Evolutionary conservation across 179 eudicot genomes (phyloP).

Genomic region (Beta lomatogona): DNA sequence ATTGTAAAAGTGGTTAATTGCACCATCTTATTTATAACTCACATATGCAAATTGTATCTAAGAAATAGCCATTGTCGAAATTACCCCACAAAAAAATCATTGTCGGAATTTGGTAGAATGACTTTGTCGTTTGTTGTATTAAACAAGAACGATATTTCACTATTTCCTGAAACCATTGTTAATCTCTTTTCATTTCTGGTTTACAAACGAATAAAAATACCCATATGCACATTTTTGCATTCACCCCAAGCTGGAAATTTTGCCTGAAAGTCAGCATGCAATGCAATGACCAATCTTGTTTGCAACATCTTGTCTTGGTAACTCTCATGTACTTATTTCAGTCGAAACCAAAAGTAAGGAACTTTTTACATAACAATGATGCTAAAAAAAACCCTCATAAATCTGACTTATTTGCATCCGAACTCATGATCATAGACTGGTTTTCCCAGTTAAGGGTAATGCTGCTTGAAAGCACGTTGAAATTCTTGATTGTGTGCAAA

Average conservation of each 20-base stretch:
- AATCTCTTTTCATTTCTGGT: not conserved
- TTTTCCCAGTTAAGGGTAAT: constrained; percentile 11
- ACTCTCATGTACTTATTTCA: not conserved
- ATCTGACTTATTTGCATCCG: not conserved
- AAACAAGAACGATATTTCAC: not conserved
- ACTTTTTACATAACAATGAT: too few relatives aligned
- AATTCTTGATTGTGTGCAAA: constrained; percentile 18
- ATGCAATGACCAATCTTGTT: not conserved
- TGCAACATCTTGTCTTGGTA: not conserved
- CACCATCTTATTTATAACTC: too few relatives aligned
- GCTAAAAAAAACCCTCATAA: too few relatives aligned
- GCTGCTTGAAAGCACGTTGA: constrained; percentile 24
- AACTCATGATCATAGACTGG: not conserved
- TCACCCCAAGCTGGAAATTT: too few relatives aligned
- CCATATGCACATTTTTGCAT: not conserved
- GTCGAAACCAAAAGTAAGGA: not conserved
- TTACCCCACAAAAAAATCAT: too few relatives aligned
- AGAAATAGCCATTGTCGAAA: too few relatives aligned
- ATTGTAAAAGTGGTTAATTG: too few relatives aligned
- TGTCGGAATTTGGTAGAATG: too few relatives aligned
- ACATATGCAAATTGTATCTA: too few relatives aligned
- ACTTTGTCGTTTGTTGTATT: too few relatives aligned
- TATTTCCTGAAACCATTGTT: not conserved
- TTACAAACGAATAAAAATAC: not conserved
- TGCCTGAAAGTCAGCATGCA: too few relatives aligned